Conservation (phyloP, 1,284 basidiomycete genomes). For the Austroboletus niveus region DNA sequence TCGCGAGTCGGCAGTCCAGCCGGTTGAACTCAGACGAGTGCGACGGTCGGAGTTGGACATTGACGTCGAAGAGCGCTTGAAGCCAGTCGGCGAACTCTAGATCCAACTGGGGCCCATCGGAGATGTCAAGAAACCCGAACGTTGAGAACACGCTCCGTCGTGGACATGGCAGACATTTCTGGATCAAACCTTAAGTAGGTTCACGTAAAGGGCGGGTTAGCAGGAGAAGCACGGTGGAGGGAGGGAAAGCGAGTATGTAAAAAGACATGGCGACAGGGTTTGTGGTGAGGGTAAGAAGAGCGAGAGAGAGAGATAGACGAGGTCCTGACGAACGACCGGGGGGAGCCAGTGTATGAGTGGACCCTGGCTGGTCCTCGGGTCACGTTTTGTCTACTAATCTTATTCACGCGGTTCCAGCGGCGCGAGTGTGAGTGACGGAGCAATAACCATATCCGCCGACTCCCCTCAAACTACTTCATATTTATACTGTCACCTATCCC, state of each 20-base stretch:
- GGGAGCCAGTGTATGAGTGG: not conserved
- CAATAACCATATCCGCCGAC: constrained; percentile 35
- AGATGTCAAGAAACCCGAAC: constrained; percentile 18
- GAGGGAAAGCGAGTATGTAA: not conserved
- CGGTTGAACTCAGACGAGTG: constrained; percentile 11
- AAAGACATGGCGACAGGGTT: constrained; percentile 1
- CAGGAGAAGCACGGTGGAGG: constrained; percentile 2
- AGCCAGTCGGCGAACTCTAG: not conserved
- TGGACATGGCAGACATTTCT: not conserved
- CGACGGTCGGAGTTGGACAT: constrained; percentile 16
- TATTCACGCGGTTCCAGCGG: constrained; percentile 34
- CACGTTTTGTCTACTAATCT: constrained; percentile 6
- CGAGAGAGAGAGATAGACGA: not conserved
- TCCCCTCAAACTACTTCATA: constrained; percentile 17
- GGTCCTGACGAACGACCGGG: not conserved
- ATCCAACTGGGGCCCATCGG: constrained; percentile 17
- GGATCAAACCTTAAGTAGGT: constrained; percentile 14
- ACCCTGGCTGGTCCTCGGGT: constrained; percentile 21
- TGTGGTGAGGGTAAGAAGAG: not conserved
- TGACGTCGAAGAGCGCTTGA: not conserved
- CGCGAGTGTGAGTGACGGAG: constrained; percentile 27
- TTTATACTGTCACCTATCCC: constrained; percentile 28
- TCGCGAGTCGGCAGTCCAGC: not conserved
- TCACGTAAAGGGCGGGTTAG: constrained; percentile 18
- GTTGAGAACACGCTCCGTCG: constrained; percentile 3